These are phyloP conservation scores for Diaporthe capsici DNA, from an alignment of 2,329 filamentous ascomycete genomes.

Conservation along the genomic window DNA sequence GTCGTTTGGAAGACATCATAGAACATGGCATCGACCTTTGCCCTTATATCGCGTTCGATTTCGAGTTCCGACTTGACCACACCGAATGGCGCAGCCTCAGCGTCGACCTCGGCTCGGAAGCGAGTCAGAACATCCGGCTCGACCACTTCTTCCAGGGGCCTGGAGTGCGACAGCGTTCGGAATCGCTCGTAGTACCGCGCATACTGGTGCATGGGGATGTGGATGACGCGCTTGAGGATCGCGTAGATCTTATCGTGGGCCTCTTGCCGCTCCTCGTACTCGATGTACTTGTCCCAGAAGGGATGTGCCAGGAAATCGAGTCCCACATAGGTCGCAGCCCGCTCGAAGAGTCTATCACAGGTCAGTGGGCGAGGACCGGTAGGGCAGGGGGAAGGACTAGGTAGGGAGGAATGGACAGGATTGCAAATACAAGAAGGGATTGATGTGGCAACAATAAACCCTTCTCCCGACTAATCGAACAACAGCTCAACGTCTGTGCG, in stretches of 20 bases:
- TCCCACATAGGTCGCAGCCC: conserved; percentile 86
- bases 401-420: conserved; percentile 58
- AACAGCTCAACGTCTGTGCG: conserved; percentile 61
- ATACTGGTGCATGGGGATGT: conserved; percentile 96
- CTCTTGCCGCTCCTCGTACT: conserved; percentile 94
- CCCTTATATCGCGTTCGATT: conserved; percentile 84
- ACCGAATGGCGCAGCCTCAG: conserved; percentile 69
- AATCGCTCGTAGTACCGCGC: conserved; percentile 95
- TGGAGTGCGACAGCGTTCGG: conserved; percentile 79
- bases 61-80: conserved; percentile 76
- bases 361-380: conserved; percentile 48
- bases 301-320: conserved; percentile 95
- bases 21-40: conserved; percentile 84
- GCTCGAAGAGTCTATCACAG: conserved; percentile 87
- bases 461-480: conserved; percentile 59
- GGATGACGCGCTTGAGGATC: conserved; percentile 85
- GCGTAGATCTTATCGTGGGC: conserved; percentile 87
- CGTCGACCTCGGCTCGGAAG: conserved; percentile 80
- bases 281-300: conserved; percentile 99
- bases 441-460: conserved; percentile 67
- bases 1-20: conserved; percentile 85
- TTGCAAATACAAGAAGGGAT: conserved; percentile 74
- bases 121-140: conserved; percentile 76
- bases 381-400: conserved; percentile 45
- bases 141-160: conserved; percentile 81